Percentiles rank a stretch among this genome's conserved stretches.
Conservation (phyloP, 2,329 filamentous ascomycete species). For the Penicillium sp. region DNA sequence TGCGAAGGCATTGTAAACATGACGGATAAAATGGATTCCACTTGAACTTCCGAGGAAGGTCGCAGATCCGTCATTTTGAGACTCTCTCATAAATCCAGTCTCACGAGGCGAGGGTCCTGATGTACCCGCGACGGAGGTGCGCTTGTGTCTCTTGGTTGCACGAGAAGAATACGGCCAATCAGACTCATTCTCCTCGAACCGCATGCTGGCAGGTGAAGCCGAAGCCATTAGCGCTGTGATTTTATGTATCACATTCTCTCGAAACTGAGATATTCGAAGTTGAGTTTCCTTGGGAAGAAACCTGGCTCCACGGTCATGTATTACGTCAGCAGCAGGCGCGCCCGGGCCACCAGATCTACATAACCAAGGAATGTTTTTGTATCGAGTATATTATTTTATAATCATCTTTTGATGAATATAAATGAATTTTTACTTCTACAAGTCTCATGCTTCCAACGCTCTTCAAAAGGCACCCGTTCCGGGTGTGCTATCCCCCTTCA, state of each 20-base stretch:
- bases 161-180: slow-evolving; percentile 21
- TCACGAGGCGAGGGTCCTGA: slow-evolving; percentile 36
- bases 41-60: slow-evolving; percentile 59
- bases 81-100: slow-evolving; percentile 54
- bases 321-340: slow-evolving; percentile 1
- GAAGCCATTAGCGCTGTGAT: slow-evolving; percentile 11
- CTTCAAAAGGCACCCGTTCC: slow-evolving; percentile 27
- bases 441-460: slow-evolving; percentile 8
- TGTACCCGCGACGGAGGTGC: slow-evolving; percentile 13
- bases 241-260: slow-evolving; percentile 4
- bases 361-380: neutral
- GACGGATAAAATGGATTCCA: slow-evolving; percentile 59
- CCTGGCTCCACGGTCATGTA: neutral
- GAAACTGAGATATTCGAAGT: neutral
- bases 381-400: neutral
- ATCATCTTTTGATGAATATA: neutral
- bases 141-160: slow-evolving; percentile 30
- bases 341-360: neutral
- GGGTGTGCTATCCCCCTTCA: slow-evolving; percentile 19
- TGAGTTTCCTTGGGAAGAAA: neutral
- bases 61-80: slow-evolving; percentile 47
- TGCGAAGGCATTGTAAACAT: slow-evolving; percentile 53
- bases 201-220: slow-evolving; percentile 14
- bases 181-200: slow-evolving; percentile 14
- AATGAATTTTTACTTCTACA: neutral